phyloP scores from a whole-genome alignment of 1,284 basidiomycete species.

The Xerocomus amazonicus region DNA sequence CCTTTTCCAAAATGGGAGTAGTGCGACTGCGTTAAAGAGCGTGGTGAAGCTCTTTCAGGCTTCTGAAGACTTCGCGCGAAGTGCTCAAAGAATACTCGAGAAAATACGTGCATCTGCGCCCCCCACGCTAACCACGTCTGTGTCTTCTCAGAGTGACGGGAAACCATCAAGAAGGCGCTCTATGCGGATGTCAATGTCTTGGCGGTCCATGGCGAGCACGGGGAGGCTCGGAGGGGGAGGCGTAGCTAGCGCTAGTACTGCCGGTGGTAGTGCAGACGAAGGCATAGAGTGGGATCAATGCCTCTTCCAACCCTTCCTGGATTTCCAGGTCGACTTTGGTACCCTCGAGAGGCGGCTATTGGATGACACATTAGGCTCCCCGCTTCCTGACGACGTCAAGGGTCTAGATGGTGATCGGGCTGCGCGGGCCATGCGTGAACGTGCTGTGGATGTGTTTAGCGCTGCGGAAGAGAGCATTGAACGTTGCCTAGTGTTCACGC shows the following conservation, averaged over 20 bases:
- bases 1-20: slow-evolving; percentile 58
- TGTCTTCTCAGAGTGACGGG: slow-evolving; percentile 21
- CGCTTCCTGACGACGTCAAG: slow-evolving; percentile 36
- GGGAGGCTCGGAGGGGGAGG: slow-evolving; percentile 17
- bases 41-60: slow-evolving; percentile 68
- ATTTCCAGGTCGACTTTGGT: slow-evolving; percentile 82
- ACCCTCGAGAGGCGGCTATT: slow-evolving; percentile 70
- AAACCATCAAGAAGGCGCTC: slow-evolving; percentile 50
- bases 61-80: slow-evolving; percentile 77
- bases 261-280: slow-evolving; percentile 27
- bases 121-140: slow-evolving; percentile 21
- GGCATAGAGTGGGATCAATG: slow-evolving; percentile 81
- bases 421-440: slow-evolving; percentile 67
- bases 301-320: slow-evolving; percentile 88
- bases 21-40: slow-evolving; percentile 59
- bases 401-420: slow-evolving; percentile 50
- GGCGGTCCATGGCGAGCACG: slow-evolving; percentile 40
- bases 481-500: slow-evolving; percentile 77
- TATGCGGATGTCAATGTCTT: slow-evolving; percentile 70
- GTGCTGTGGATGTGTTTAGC: slow-evolving; percentile 67
- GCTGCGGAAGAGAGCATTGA: slow-evolving; percentile 76
- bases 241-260: slow-evolving; percentile 6
- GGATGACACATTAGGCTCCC: slow-evolving; percentile 44
- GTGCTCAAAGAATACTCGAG: slow-evolving; percentile 72
- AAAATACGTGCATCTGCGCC: slow-evolving; percentile 55